Percentiles rank a stretch among this genome's conserved stretches.
Evolutionary conservation across 2,329 filamentous ascomycete genomes (phyloP).

Genomic region (Apiospora arundinis): DNA sequence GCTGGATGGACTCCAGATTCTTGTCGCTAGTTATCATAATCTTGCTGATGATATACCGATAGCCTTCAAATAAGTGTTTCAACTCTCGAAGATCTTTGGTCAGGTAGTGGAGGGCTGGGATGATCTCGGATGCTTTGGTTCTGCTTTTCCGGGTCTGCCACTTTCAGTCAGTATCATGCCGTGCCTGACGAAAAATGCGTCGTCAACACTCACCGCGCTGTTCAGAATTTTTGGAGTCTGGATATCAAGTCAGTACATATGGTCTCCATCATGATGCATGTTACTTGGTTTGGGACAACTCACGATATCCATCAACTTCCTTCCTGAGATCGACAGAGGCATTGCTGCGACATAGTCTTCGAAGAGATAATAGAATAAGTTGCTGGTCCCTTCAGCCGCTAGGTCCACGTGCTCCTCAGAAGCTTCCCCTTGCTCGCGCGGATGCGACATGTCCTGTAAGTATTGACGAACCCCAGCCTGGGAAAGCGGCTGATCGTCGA

Average conservation of each 20-base stretch:
- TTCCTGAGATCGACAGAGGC: constrained; percentile 53
- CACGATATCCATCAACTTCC: constrained; percentile 57
- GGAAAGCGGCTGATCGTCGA: constrained; percentile 48
- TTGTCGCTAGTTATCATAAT: constrained; percentile 52
- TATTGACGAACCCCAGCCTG: constrained; percentile 47
- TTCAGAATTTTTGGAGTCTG: constrained; percentile 45
- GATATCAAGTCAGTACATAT: background rate
- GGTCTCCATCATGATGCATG: constrained; percentile 5
- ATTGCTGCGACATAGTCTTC: constrained; percentile 69
- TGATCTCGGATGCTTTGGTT: constrained; percentile 57
- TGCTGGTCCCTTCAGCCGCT: constrained; percentile 59
- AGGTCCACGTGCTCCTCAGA: constrained; percentile 4
- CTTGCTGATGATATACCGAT: constrained; percentile 65
- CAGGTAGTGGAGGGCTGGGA: constrained; percentile 62
- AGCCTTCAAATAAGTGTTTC: constrained; percentile 65
- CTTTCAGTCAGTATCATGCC: constrained; percentile 20
- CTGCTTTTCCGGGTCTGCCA: constrained; percentile 40
- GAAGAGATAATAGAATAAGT: constrained; percentile 71
- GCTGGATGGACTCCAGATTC: constrained; percentile 35
- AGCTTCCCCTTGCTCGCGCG: constrained; percentile 31
- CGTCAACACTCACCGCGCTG: constrained; percentile 39
- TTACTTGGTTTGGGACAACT: constrained; percentile 27
- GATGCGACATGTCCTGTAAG: constrained; percentile 26
- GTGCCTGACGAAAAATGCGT: background rate
- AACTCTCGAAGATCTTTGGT: constrained; percentile 66